phyloP scores from a whole-genome alignment of 257 asterid species.

The Solanum chilense region DNA sequence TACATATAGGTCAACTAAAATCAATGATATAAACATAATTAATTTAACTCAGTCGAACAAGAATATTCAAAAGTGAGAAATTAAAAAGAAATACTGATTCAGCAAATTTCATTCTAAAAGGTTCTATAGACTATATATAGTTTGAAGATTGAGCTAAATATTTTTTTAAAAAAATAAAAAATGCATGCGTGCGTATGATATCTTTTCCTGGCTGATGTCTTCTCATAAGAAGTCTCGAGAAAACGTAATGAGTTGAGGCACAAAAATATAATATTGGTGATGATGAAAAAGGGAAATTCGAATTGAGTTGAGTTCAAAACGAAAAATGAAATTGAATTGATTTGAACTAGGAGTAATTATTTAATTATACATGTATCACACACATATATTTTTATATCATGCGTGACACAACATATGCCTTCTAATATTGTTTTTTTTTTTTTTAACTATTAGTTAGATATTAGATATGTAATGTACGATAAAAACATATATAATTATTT shows the following conservation, averaged over 20 bases:
- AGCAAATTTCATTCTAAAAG: background rate
- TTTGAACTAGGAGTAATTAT: background rate
- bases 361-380: background rate
- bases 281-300: background rate
- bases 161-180: background rate
- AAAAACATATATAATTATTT: background rate
- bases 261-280: background rate
- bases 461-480: background rate
- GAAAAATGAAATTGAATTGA: background rate
- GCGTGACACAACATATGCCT: background rate
- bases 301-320: background rate
- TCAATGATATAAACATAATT: background rate
- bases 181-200: background rate
- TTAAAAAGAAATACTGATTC: background rate
- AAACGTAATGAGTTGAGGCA: background rate
- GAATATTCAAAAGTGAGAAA: background rate
- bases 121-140: background rate
- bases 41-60: background rate
- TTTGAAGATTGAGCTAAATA: background rate
- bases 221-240: background rate
- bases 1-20: too few relatives aligned
- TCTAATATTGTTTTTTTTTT: too few relatives aligned
- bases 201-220: background rate
- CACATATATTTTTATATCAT: background rate
- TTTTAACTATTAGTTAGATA: background rate